Base-by-base conservation (phyloP, 1,284 basidiomycete species). In the Malassezia globosa region DNA sequence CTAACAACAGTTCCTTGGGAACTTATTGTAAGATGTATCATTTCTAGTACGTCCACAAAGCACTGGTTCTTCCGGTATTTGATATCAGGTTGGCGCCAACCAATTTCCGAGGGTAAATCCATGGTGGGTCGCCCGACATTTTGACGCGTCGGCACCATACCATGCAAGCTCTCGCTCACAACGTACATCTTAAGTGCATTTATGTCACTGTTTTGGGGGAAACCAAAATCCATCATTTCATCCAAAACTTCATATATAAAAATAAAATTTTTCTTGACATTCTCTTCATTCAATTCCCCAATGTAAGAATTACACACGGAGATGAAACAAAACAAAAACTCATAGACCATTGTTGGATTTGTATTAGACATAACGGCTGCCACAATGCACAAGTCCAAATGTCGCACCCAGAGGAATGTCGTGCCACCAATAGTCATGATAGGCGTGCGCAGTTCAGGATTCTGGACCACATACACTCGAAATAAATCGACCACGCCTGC, bases 51-150 rank as follows among this genome's bases (percentile, higher is more conserved):
- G 72, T 96, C 90, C 7, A 96, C 89, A 63, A 95, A 96, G 0
- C 89, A 90, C 70, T 95, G 90, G 64, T 96, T 96, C 78, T 95
- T 96, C 74, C 92, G 82, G 75, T 96, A 95, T 72, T 90, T 92
- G 66, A 95, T 88, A 71, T 95, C 90, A 5, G 81, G 82, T 49
- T 90, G 77, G 45, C 90, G 77, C 90, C 90, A 95, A 84, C 90
- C 21, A 85, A 41, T 29, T 13, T 31, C 29, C 16, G 29, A 13
- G 11, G 29, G 29, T 11, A 13, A 31, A 13, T 31, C 29, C 16
- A 16, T 31, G 2, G 35, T 37, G 10, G 16, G 11, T 2, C n/a
- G n/a, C 2, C n/a, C 11, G 11, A 37, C 6, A 21, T n/a, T 16
- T 10, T n/a, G 19, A 10, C n/a, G 35, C 35, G 21, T 18, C 3